Base-by-base conservation (phyloP, 345 rosid species). In the Ailanthus altissimus region DNA sequence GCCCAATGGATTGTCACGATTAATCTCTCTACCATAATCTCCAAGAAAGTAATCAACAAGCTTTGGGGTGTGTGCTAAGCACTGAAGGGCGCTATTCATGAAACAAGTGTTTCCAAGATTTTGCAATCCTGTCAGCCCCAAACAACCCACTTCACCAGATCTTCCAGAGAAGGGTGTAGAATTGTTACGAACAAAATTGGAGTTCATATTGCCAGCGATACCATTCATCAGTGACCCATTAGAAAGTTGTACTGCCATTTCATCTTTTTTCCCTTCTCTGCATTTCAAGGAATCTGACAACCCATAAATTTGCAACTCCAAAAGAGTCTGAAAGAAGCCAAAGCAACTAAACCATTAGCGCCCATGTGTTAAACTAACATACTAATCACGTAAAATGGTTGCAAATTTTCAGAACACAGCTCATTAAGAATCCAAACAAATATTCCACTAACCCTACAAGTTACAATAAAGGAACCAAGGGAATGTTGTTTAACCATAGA, bases 51-150 rank as follows among this genome's bases (percentile, higher is more conserved):
- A 94, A 83, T 96, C 97, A 74, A 96, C 90, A 66, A 96, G 97
- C 92, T 88, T 93, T 75, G 98, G 99, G 50, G 98, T 96, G 85
- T 96, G 99, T 4, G 92, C 95, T 84, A 96, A 84, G 94, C 99
- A 96, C 86, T 96, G 99, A 74, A 93, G 88, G 79, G 97, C 85
- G 73, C 99, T 96, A 80, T 96, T 96, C 99, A 96, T 92, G 85
- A 96, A 96, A 82, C 99, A 96, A 75, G 99, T 96, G 82, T 96
- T 96, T 84, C 98, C 99, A 71, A 96, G 94, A 85, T 96, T 96
- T 84, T 93, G 99, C 81, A 96, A 85, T 81, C 98, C 99, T 51
- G 97, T 87, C 88, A 96, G 78, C 75, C 99, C 99, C 85, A 96
- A 84, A 76, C 90, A 91, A 77, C 99, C 99, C 74, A 91, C 91